Conservation (phyloP, 495 filamentous ascomycete genomes). For the Trichoderma asperelloides region DNA sequence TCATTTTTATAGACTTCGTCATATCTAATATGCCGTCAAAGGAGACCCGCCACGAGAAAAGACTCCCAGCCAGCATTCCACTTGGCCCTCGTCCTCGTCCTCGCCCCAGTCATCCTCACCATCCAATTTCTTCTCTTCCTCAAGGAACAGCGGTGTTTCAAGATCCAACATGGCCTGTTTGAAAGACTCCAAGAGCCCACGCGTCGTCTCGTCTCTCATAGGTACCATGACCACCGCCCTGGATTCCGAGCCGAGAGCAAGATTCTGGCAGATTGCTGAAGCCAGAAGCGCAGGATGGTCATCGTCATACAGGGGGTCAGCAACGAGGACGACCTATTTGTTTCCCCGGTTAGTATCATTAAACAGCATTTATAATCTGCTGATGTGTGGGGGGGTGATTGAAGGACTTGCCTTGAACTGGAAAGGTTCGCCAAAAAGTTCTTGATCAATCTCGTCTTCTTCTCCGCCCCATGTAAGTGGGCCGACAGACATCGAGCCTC, state of each 20-base stretch:
- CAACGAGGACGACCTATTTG: slow-evolving; percentile 33
- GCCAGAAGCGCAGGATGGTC: slow-evolving; percentile 36
- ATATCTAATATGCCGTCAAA: background rate
- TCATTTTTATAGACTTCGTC: background rate
- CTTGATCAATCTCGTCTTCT: slow-evolving; percentile 21
- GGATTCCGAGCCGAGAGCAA: slow-evolving; percentile 23
- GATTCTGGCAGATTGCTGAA: slow-evolving; percentile 30
- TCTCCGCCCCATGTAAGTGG: slow-evolving; percentile 34
- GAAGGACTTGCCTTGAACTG: slow-evolving; percentile 30
- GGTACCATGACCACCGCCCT: slow-evolving; percentile 38
- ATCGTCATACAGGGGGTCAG: slow-evolving; percentile 41
- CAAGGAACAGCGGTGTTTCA: slow-evolving; percentile 18
- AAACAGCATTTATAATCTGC: background rate
- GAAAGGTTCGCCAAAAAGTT: slow-evolving; percentile 22
- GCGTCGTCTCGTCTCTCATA: slow-evolving; percentile 32
- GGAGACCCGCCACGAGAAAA: slow-evolving; percentile 22
- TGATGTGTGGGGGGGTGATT: background rate
- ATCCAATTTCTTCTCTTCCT: slow-evolving; percentile 26
- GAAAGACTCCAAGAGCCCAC: slow-evolving; percentile 22
- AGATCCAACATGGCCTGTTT: slow-evolving; percentile 18
- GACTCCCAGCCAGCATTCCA: slow-evolving; percentile 40
- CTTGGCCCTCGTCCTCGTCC: slow-evolving; percentile 22
- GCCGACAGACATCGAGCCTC: slow-evolving; percentile 26
- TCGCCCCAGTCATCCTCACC: slow-evolving; percentile 41
- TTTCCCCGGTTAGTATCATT: background rate